phyloP scores from a whole-genome alignment of 352 stramenopile species.

The Phytophthora cryptogea region DNA sequence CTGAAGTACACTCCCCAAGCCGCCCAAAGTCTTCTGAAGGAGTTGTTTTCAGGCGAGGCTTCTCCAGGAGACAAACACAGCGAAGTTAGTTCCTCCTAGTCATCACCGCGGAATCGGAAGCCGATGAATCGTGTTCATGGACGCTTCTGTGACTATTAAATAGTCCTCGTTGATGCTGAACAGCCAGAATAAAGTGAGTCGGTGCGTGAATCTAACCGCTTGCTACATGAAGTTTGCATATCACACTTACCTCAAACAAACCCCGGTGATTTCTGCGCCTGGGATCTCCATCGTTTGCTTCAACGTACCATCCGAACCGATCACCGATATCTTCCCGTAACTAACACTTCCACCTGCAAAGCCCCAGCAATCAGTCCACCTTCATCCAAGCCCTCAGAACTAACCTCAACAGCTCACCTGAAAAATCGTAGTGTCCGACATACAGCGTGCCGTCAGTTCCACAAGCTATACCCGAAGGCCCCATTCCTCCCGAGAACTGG shows the following conservation, averaged over 20 bases:
- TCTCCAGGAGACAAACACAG: conserved; percentile 21
- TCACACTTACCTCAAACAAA: conserved; percentile 63
- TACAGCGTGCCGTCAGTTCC: conserved; percentile 68
- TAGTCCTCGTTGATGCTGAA: conserved; percentile 52
- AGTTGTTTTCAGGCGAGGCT: conserved; percentile 78
- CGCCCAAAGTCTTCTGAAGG: conserved; percentile 77
- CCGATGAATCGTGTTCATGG: conserved; percentile 69
- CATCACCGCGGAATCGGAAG: conserved; percentile 37
- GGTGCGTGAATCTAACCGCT: neutral
- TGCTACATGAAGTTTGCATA: neutral
- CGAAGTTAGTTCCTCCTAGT: conserved; percentile 25
- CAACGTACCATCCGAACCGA: conserved; percentile 53
- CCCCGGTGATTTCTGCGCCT: conserved; percentile 73
- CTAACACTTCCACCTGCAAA: conserved; percentile 32
- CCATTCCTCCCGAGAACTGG: conserved; percentile 81
- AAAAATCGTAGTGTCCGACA: conserved; percentile 87
- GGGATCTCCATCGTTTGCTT: conserved; percentile 56
- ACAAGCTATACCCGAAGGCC: conserved; percentile 73
- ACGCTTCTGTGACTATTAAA: conserved; percentile 81
- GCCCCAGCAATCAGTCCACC: neutral
- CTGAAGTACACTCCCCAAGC: conserved; percentile 89
- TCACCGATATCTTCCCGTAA: conserved; percentile 71
- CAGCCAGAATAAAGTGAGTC: conserved; percentile 10
- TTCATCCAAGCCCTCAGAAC: neutral
- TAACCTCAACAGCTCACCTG: conserved; percentile 35